Base-by-base conservation (phyloP, 1,139 yeast species). In the Lodderomyces orthopsilosis region DNA sequence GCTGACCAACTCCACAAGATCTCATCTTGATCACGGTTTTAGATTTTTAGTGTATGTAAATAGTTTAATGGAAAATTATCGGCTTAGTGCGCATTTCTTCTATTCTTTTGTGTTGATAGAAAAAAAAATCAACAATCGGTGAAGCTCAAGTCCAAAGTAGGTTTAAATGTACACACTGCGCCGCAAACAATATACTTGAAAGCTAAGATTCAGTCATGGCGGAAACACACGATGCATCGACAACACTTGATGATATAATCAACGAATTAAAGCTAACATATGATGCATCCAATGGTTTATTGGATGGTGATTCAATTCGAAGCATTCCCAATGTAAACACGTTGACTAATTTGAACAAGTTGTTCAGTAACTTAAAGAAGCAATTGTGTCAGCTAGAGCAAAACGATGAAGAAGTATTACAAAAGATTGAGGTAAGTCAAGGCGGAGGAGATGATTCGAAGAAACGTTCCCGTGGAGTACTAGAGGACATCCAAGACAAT, bases 241-340 rank as follows among this genome's bases (percentile, higher is more conserved):
- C 69, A 2, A 61, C 81, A 2, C 60, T 83, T 42, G 74, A 74
- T 40, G 77, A 76, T 47, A 75, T 84, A 18, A 65, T 83, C 41
- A 65, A 66, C 41, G 79, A 78, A 51, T 62, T 83, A 35, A 69
- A 73, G 42, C 62, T 83, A 46, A 66, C 76, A 1, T 83, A 79
- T 54, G 87, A 83, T 53, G 66, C 77, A 6, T 77, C 79, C 30
- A 67, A 75, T 13, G 89, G 90, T 1, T 59, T 78, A 41, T 62
- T 84, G 27, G 83, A 75, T 49, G 90, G 91, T 0, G 82, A 79
- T 22, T 59, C 74, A 15, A 67, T 77, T 1, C 64, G 76, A 27
- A 64, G 65, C 21, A 59, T 75, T 1, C 85, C 88, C 2, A 66
- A 61, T 36, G 57, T 74, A 24, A 64, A 69, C 35, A 66, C 72